These are phyloP conservation scores for Cryptosporidium meleagridis DNA, from an alignment of 169 alveolate genomes.

Conservation along the genomic window DNA sequence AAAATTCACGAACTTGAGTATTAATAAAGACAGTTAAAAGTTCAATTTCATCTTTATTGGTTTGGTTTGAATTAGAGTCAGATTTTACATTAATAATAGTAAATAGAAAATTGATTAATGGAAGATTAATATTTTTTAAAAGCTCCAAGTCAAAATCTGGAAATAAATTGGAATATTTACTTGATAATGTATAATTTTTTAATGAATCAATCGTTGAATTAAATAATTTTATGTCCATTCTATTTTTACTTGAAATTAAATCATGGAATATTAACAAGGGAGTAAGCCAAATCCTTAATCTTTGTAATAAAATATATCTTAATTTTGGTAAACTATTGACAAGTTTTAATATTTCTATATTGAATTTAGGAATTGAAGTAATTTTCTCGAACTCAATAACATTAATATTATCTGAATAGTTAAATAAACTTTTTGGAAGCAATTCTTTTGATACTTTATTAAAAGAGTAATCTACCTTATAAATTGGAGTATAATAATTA, in stretches of 20 bases:
- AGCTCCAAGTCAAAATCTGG: conserved; percentile 36
- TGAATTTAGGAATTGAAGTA: conserved; percentile 1
- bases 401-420: neutral
- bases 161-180: conserved; percentile 9
- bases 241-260: neutral
- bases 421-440: conserved; percentile 24
- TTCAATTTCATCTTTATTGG: conserved; percentile 3
- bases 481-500: conserved; percentile 11
- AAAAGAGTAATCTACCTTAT: neutral
- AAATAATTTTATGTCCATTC: neutral
- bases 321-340: conserved; percentile 26
- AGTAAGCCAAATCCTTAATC: neutral
- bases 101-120: neutral
- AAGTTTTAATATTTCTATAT: neutral
- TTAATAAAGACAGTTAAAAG: neutral
- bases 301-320: neutral
- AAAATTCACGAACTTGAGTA: neutral
- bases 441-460: neutral
- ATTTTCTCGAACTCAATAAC: conserved; percentile 8
- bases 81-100: neutral
- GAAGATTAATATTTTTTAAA: neutral
- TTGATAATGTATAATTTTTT: neutral
- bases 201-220: neutral
- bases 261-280: conserved; percentile 19
- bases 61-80: neutral